Conservation (phyloP, 169 alveolate species). For the Toxoplasma gondii region DNA sequence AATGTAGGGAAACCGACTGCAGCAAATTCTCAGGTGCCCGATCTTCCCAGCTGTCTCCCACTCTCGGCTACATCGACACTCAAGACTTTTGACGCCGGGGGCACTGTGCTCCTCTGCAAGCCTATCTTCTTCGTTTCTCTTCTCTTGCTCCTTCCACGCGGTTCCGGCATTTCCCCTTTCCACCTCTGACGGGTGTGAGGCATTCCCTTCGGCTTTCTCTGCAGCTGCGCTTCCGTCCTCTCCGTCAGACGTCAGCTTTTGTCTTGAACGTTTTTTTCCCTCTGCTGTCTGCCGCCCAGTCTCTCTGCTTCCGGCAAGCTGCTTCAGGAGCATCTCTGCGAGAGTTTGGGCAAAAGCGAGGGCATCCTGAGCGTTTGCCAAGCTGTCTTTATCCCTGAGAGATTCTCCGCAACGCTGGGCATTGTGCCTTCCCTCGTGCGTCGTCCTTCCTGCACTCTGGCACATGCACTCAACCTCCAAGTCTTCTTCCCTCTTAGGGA, state of each 20-base stretch:
- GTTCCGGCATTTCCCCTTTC: not conserved
- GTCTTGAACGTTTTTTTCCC: not conserved
- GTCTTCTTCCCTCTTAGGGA: no score
- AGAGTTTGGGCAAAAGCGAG: not conserved
- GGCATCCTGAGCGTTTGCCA: not conserved
- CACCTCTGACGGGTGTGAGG: not conserved
- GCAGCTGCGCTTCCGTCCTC: not conserved
- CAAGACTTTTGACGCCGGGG: not conserved
- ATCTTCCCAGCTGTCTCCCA: not conserved
- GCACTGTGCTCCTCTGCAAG: not conserved
- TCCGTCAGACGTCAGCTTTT: not conserved
- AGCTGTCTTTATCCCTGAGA: not conserved
- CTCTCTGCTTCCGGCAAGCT: not conserved
- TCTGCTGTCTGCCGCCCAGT: not conserved
- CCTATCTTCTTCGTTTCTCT: not conserved
- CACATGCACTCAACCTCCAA: no score
- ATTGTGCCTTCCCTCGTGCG: no score
- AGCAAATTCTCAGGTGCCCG: constrained; percentile 35
- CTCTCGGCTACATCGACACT: constrained; percentile 1
- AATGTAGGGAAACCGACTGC: constrained; percentile 50
- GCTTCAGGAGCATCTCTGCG: not conserved
- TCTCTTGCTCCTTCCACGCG: not conserved
- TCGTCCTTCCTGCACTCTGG: no score
- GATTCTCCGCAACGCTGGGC: not conserved
- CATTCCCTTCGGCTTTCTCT: not conserved